These are phyloP conservation scores for Lindgomyces ingoldianus DNA, from an alignment of 495 filamentous ascomycete species.

Conservation along the genomic window DNA sequence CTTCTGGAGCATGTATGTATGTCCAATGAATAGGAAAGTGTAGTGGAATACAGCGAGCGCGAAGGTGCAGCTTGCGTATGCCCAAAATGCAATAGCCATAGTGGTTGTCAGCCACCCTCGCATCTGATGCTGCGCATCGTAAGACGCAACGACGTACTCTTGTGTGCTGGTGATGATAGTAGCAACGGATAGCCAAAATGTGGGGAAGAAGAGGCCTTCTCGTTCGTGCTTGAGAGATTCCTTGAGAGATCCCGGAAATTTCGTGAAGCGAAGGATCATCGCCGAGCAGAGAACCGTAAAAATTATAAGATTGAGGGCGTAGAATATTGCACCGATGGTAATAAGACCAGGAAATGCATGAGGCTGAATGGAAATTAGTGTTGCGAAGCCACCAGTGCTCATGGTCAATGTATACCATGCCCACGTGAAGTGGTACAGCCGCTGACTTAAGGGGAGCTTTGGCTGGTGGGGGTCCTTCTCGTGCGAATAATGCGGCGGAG, in stretches of 20 bases:
- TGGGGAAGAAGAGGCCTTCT: slow-evolving; percentile 67
- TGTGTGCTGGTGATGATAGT: slow-evolving; percentile 62
- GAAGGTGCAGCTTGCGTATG: slow-evolving; percentile 31
- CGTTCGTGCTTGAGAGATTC: slow-evolving; percentile 61
- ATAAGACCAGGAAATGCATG: slow-evolving; percentile 60
- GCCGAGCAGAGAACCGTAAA: slow-evolving; percentile 56
- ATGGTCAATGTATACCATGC: slow-evolving; percentile 71
- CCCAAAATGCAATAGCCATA: slow-evolving; percentile 33
- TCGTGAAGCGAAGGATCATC: slow-evolving; percentile 59
- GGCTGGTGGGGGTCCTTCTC: slow-evolving; percentile 24
- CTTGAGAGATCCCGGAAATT: slow-evolving; percentile 53
- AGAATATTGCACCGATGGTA: slow-evolving; percentile 61
- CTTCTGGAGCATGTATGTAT: slow-evolving; percentile 26
- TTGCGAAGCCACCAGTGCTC: slow-evolving; percentile 65
- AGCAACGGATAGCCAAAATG: slow-evolving; percentile 66
- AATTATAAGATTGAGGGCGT: slow-evolving; percentile 62
- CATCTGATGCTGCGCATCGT: slow-evolving; percentile 35
- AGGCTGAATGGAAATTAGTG: slow-evolving; percentile 60
- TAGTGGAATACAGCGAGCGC: slow-evolving; percentile 34
- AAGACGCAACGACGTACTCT: slow-evolving; percentile 57
- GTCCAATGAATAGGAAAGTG: slow-evolving; percentile 32
- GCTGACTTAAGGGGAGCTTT: slow-evolving; percentile 44
- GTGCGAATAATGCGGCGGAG: slow-evolving; percentile 10
- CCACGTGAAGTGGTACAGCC: slow-evolving; percentile 71
- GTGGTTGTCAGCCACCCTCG: slow-evolving; percentile 43